Base-by-base conservation (phyloP, 2,329 filamentous ascomycete species). In the Fusarium pilosicola region DNA sequence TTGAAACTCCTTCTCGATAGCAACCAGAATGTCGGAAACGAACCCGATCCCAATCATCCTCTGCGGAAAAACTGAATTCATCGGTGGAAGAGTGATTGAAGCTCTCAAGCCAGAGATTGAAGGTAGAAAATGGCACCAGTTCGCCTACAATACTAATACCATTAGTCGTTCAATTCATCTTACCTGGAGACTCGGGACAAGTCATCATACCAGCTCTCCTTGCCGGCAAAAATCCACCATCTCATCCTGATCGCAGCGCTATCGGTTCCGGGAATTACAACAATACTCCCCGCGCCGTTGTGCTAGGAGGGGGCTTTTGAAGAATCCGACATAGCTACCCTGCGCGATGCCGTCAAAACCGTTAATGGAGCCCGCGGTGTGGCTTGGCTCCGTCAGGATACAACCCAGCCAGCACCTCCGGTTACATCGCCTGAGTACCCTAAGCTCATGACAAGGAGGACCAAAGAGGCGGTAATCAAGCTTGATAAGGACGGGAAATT, bases 71-170 rank as follows among this genome's bases (percentile, higher is more conserved):
- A 60, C 71, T 17, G 71, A 74, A 20, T 61, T 38, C 2, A 60
- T 74, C 3, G 71, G 71, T 0, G 39, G 34, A 11, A 57, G 24
- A 6, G 68, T 74, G 8, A 59, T 72, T 18, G 68, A 61, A 2
- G 36, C 71, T 3, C 13, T 74, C 3, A 74, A 62, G 42, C 71
- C 71, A 1, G 71, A 74, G 28, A 69, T 74, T 5, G 71, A 74
- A 60, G 71, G 71, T 55, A 45, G 12, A 8, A 20, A 2, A 20
- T 10, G 2, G 5, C 14, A 14, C 12, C 20, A 7, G 22, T 9
- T 1, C 4, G 4, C 22, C 17, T 7, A 1, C 17, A 3, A 18
- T 24, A 7, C 34, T 73, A 5, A 73, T 3, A 11, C 4, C 6
- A 1, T 0, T 14, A 74, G 68, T 72, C 2, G 36, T 74, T 9